Conservation (phyloP, 2,329 filamentous ascomycete species). For the Penicillium vulpinum region DNA sequence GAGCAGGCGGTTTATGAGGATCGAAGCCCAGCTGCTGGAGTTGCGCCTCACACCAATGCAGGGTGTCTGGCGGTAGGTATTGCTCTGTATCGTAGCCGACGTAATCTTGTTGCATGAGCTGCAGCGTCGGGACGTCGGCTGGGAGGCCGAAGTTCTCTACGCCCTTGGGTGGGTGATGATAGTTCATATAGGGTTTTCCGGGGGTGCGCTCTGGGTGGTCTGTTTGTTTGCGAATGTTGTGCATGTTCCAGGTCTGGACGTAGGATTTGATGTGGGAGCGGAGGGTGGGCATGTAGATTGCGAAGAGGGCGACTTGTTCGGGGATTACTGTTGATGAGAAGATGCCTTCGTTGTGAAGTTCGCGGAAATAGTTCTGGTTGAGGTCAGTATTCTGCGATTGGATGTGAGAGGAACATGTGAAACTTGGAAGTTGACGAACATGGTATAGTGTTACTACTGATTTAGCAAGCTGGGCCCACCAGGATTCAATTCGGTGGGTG, state of each 20-base stretch:
- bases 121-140: constrained; percentile 1
- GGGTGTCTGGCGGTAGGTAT: constrained; percentile 9
- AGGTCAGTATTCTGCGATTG: neutral
- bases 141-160: constrained; percentile 11
- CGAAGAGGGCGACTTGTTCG: constrained; percentile 11
- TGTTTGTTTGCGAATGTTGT: constrained; percentile 12
- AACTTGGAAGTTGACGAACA: constrained; percentile 1
- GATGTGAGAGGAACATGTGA: neutral
- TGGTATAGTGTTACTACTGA: constrained; percentile 2
- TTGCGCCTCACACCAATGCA: constrained; percentile 7
- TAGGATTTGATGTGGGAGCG: constrained; percentile 8
- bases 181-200: constrained; percentile 13
- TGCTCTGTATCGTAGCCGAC: constrained; percentile 5
- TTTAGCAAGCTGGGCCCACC: constrained; percentile 13
- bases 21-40: constrained; percentile 12
- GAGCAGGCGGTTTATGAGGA: constrained; percentile 1
- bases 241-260: constrained; percentile 12
- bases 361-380: constrained; percentile 12
- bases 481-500: constrained; percentile 17
- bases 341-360: constrained; percentile 4
- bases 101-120: neutral
- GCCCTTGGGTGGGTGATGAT: constrained; percentile 11
- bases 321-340: constrained; percentile 6
- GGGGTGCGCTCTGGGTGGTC: constrained; percentile 4
- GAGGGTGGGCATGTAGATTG: constrained; percentile 13